Evolutionary conservation across 108 stramenopile genomes (phyloP).

Genomic region (Skeletonema grethae): DNA sequence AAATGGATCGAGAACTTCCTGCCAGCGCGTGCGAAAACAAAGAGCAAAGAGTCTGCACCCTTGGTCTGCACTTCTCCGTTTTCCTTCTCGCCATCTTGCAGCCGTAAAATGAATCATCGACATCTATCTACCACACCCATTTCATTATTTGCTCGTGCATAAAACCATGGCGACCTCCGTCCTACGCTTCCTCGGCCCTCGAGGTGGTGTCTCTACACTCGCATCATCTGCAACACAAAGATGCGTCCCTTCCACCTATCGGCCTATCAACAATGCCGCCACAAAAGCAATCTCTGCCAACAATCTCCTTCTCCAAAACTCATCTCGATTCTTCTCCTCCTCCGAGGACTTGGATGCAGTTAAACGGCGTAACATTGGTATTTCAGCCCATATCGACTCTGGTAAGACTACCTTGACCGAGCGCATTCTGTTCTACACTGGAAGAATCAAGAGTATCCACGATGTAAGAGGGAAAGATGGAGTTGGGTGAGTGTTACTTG

Average conservation of each 20-base stretch:
- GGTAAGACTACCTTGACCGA: conserved; percentile 99
- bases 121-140: too few relatives aligned
- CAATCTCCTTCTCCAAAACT: background rate
- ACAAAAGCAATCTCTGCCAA: background rate
- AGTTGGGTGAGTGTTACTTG: too few relatives aligned
- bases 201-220: conserved; percentile 8
- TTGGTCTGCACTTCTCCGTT: too few relatives aligned
- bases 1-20: too few relatives aligned
- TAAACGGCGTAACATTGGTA: conserved; percentile 97
- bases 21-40: too few relatives aligned
- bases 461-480: conserved; percentile 98
- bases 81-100: too few relatives aligned
- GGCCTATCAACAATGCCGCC: conserved; percentile 2
- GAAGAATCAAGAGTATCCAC: conserved; percentile 95
- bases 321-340: conserved; percentile 6
- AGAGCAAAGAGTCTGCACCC: too few relatives aligned
- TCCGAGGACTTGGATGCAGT: conserved; percentile 15
- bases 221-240: background rate
- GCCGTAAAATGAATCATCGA: background rate
- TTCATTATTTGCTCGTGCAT: background rate
- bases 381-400: conserved; percentile 98
- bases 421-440: conserved; percentile 99
- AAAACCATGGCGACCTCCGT: conserved; percentile 14
- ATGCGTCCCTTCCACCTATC: background rate
- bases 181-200: conserved; percentile 26